Conservation (phyloP, 345 rosid species). For the Eucalyptus albens region DNA sequence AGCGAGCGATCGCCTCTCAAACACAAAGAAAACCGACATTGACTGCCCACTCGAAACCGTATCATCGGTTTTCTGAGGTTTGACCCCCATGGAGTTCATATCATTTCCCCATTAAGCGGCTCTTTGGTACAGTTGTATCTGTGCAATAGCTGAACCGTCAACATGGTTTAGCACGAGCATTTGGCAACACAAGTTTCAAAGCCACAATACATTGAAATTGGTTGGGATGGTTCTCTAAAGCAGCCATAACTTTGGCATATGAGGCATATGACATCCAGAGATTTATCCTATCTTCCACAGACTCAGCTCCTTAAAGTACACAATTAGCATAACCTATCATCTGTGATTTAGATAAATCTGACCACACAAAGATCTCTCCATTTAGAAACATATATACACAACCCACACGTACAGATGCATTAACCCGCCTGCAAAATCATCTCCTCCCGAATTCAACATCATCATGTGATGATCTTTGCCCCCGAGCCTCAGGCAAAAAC, state of each 20-base stretch:
- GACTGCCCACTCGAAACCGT: background rate
- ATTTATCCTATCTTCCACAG: background rate
- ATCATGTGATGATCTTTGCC: background rate
- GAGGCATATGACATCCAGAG: background rate
- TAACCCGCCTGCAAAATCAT: background rate
- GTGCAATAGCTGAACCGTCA: background rate
- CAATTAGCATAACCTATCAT: background rate
- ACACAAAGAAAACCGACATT: background rate
- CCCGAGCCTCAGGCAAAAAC: background rate
- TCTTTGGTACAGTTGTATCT: background rate
- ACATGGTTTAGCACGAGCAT: background rate
- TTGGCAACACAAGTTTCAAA: background rate
- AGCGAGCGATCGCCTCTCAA: background rate
- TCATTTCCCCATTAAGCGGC: background rate
- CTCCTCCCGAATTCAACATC: conserved; percentile 37
- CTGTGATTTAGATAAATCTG: background rate
- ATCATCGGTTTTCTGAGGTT: background rate
- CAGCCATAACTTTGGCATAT: background rate
- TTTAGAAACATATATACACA: background rate
- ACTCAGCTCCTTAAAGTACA: background rate
- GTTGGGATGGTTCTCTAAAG: background rate
- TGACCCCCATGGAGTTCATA: background rate
- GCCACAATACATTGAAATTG: background rate
- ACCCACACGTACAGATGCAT: background rate
- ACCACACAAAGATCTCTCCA: background rate